phyloP scores from a whole-genome alignment of 768 basidiomycete species.

The Russula griseocarnosa region DNA sequence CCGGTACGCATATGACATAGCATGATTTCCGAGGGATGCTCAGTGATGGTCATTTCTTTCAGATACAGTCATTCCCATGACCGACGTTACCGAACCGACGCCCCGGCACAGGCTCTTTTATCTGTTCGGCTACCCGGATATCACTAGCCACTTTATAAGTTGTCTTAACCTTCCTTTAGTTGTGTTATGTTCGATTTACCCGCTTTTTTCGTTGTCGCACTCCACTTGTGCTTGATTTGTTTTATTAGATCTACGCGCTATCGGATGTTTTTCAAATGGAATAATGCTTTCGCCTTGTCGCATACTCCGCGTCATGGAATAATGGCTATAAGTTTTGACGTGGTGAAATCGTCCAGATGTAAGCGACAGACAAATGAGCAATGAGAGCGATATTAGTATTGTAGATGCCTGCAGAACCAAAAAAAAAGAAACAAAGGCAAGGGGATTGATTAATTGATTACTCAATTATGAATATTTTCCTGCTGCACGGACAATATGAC shows the following conservation, averaged over 20 bases:
- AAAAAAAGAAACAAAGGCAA: no score
- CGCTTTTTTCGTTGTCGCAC: background rate
- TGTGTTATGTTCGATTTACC: background rate
- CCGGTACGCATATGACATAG: background rate
- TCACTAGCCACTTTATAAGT: background rate
- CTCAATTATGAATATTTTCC: no score
- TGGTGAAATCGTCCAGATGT: no score
- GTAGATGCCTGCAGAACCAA: no score
- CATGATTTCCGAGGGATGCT: background rate
- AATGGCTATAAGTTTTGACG: no score
- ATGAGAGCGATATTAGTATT: no score
- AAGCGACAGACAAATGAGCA: no score
- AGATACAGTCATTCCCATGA: background rate
- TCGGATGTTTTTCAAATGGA: background rate
- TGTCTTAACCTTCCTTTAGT: background rate
- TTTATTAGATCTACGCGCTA: background rate
- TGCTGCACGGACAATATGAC: no score
- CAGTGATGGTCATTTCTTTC: background rate
- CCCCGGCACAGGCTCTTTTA: background rate
- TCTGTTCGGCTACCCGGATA: background rate
- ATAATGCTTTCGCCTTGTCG: background rate
- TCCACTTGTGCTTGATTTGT: background rate
- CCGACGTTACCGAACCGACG: background rate
- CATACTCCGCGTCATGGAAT: background rate
- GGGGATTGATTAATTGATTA: no score